Conservation (phyloP, 345 rosid genomes). For the Bruguiera gymnorhiza region DNA sequence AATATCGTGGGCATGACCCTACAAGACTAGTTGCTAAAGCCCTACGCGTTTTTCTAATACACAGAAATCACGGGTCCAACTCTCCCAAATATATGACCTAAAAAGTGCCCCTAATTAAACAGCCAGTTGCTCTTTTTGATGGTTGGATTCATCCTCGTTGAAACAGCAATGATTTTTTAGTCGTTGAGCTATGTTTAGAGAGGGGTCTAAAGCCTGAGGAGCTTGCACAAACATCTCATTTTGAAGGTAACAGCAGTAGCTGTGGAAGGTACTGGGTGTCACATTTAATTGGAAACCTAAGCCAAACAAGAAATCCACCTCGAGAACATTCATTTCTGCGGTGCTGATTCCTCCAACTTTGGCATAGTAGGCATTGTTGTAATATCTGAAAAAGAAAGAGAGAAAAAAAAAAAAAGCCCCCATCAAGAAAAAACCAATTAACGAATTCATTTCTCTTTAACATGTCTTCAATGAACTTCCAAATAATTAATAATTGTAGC, state of each 20-base stretch:
- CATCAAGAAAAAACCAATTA: neutral
- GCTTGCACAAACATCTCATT: slow-evolving; percentile 44
- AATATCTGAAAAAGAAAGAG: slow-evolving; percentile 33
- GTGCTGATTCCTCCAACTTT: slow-evolving; percentile 72
- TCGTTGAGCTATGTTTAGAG: slow-evolving; percentile 15
- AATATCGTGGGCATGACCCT: slow-evolving; percentile 3
- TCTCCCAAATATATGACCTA: neutral
- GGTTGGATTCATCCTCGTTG: slow-evolving; percentile 45
- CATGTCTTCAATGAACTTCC: too few relatives aligned
- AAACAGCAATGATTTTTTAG: slow-evolving; percentile 29
- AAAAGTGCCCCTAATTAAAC: slow-evolving; percentile 15
- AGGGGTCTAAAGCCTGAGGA: slow-evolving; percentile 21
- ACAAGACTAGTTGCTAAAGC: neutral
- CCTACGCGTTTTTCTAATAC: neutral
- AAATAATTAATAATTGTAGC: too few relatives aligned
- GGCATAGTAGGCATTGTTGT: slow-evolving; percentile 64
- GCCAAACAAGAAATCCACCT: slow-evolving; percentile 67
- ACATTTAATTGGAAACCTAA: slow-evolving; percentile 64
- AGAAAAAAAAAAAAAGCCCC: neutral
- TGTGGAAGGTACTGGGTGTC: slow-evolving; percentile 48
- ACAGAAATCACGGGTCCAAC: slow-evolving; percentile 6
- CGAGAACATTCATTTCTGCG: slow-evolving; percentile 68
- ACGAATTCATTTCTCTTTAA: neutral
- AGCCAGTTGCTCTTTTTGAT: slow-evolving; percentile 37
- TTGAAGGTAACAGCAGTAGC: slow-evolving; percentile 50